Evolutionary conservation across 306 rosid genomes (phyloP).

Genomic region (Vigna trinervia): DNA sequence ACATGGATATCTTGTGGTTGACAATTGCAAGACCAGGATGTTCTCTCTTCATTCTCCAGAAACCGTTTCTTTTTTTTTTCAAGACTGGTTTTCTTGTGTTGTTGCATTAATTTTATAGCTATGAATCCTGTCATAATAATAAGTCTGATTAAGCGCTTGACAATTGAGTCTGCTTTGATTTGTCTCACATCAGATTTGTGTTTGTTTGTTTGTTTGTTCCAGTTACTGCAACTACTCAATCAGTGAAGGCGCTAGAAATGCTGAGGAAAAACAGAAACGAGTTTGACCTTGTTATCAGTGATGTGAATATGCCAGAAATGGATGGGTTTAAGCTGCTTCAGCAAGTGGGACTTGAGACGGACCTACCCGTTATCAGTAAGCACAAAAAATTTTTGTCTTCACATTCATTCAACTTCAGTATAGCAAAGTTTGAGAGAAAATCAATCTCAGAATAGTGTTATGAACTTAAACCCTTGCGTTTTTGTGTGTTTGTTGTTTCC

Average conservation of each 20-base stretch:
- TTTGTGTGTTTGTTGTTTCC: constrained; percentile 20
- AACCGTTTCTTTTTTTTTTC: constrained; percentile 3
- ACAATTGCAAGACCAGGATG: background rate
- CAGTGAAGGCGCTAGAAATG: constrained; percentile 71
- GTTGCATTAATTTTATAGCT: constrained; percentile 5
- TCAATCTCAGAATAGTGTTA: background rate
- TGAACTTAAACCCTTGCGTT: constrained; percentile 24
- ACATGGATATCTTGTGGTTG: background rate
- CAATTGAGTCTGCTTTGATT: constrained; percentile 28
- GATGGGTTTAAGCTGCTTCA: constrained; percentile 93
- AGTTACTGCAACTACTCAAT: constrained; percentile 78
- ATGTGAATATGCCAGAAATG: constrained; percentile 90
- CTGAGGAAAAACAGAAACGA: constrained; percentile 68
- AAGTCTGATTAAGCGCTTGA: background rate
- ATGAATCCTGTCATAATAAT: background rate
- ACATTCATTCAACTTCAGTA: constrained; percentile 8
- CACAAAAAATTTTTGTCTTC: constrained; percentile 16
- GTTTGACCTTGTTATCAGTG: constrained; percentile 85
- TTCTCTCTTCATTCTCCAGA: background rate
- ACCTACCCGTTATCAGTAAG: constrained; percentile 91
- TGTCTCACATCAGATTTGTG: constrained; percentile 26
- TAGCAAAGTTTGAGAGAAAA: background rate
- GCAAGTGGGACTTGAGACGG: constrained; percentile 85
- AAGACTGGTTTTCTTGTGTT: background rate
- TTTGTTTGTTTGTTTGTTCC: constrained; percentile 39